These are phyloP conservation scores for Coemansia sp. DNA, from an alignment of 192 early-diverging fungal species.

Conservation along the genomic window DNA sequence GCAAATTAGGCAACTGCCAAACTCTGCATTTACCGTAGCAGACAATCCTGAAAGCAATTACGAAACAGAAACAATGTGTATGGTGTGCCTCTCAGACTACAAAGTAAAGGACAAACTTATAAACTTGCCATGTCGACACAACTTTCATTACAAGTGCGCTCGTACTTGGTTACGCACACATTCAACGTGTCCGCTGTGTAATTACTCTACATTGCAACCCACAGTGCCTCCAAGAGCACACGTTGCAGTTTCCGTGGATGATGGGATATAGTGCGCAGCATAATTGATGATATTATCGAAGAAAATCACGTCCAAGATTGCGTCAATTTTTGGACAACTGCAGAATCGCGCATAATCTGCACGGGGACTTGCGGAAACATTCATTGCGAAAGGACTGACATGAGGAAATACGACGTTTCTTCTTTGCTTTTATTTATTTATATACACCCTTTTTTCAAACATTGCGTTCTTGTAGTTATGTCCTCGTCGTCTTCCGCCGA, in stretches of 20 bases:
- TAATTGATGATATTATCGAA: too few species aligned
- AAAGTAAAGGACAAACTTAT: background rate
- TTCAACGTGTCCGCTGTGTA: background rate
- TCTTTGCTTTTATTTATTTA: too few species aligned
- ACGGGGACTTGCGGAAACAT: too few species aligned
- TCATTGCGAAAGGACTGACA: too few species aligned
- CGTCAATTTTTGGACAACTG: too few species aligned
- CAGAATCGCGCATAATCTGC: too few species aligned
- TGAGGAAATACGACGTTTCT: too few species aligned
- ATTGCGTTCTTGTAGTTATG: too few species aligned
- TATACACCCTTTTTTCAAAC: too few species aligned
- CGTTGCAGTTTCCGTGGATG: background rate
- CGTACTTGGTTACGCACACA: background rate
- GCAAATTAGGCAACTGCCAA: background rate
- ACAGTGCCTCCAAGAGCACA: background rate
- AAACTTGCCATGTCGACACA: background rate
- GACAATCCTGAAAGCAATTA: background rate
- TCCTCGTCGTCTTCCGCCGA: too few species aligned
- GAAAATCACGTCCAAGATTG: too few species aligned
- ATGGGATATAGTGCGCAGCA: background rate
- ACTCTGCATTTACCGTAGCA: background rate
- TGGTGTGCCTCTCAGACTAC: background rate
- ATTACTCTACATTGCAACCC: background rate
- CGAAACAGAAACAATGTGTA: background rate
- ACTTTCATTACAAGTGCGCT: background rate